Percentiles rank a stretch among this genome's conserved stretches.
phyloP scores from a whole-genome alignment of 1,284 basidiomycete species.

The Sutorius eximius region DNA sequence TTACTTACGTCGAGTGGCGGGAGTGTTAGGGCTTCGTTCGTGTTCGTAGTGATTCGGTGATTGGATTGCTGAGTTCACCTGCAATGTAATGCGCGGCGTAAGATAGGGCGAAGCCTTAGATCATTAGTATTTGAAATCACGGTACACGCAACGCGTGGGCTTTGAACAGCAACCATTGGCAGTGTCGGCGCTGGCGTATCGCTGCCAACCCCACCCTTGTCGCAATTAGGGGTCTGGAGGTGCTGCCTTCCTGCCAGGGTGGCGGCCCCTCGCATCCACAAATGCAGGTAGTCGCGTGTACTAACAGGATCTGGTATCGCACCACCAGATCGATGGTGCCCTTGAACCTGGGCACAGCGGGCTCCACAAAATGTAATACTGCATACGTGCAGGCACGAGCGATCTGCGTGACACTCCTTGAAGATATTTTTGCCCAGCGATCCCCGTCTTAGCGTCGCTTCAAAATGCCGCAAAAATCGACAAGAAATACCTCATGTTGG shows the following conservation, averaged over 20 bases:
- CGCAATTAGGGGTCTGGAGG: conserved; percentile 10
- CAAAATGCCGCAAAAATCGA: background rate
- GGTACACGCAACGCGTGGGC: conserved; percentile 16
- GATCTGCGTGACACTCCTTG: background rate
- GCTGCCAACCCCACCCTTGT: conserved; percentile 11
- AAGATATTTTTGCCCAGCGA: background rate
- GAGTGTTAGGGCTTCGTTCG: background rate
- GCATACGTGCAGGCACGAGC: background rate
- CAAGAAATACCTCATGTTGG: conserved; percentile 3
- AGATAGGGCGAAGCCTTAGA: background rate
- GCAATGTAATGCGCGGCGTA: background rate
- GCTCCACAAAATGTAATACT: conserved; percentile 9
- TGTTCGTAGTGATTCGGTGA: conserved; percentile 6
- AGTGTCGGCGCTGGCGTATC: conserved; percentile 15
- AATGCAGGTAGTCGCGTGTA: conserved; percentile 26
- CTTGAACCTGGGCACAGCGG: conserved; percentile 19
- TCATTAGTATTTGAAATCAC: background rate
- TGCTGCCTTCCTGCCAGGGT: conserved; percentile 1
- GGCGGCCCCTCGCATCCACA: background rate
- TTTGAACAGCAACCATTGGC: background rate
- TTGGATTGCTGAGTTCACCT: background rate
- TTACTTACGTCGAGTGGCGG: conserved; percentile 12
- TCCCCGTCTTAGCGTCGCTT: conserved; percentile 12
- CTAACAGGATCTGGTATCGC: conserved; percentile 9
- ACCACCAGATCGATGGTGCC: conserved; percentile 15